Percentiles rank a stretch among this genome's conserved stretches.
Conservation (phyloP, 805 yeast genomes). For the Schwanniomyces occidentalis region DNA sequence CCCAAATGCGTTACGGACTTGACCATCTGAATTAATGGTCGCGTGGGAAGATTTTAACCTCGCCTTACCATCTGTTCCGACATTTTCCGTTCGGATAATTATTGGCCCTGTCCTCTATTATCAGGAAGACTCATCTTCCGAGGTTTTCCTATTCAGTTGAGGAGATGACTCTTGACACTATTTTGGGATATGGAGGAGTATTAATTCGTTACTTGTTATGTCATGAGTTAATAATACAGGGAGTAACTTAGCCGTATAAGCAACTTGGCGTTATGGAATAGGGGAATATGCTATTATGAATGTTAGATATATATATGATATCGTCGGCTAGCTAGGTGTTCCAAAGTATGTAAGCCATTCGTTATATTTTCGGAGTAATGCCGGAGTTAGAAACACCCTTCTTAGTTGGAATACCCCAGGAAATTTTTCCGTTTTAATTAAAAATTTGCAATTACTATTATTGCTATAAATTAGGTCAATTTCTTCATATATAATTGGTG, state of each 20-base stretch:
- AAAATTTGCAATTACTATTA: slow-evolving; percentile 5
- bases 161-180: slow-evolving; percentile 3
- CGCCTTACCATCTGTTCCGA: slow-evolving; percentile 3
- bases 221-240: no score
- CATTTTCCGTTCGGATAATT: slow-evolving; percentile 8
- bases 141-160: slow-evolving; percentile 11
- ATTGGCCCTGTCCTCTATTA: slow-evolving; percentile 8
- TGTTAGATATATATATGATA: no score
- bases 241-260: no score
- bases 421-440: slow-evolving; percentile 10
- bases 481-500: slow-evolving; percentile 1
- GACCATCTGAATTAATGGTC: neutral
- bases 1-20: no score
- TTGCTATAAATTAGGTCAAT: slow-evolving; percentile 3
- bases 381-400: slow-evolving; percentile 10
- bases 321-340: no score
- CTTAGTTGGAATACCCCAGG: slow-evolving; percentile 15
- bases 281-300: no score
- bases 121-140: slow-evolving; percentile 17
- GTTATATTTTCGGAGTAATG: slow-evolving; percentile 10
- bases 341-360: no score
- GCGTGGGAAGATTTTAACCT: neutral
- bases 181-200: no score
- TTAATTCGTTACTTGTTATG: no score
- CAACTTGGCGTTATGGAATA: no score